phyloP scores from a whole-genome alignment of 2,329 filamentous ascomycete species.

The Rutstroemia sp. region DNA sequence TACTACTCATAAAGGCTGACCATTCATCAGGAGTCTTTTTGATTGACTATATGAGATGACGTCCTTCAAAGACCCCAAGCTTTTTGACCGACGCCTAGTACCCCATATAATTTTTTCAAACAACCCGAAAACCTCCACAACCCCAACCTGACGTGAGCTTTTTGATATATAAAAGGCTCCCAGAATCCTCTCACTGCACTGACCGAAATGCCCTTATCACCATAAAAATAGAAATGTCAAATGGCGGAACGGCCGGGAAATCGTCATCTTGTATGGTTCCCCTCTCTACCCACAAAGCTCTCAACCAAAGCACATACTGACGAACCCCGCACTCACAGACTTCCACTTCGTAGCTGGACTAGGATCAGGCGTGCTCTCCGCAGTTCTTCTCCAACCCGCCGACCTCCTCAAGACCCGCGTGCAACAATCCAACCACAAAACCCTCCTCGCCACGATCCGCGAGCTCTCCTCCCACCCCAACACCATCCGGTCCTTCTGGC shows the following conservation, averaged over 20 bases:
- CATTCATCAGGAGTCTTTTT: neutral
- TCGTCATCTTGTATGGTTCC: constrained; percentile 40
- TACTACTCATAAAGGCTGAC: too few species aligned
- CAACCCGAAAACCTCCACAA: neutral
- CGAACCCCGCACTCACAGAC: constrained; percentile 35
- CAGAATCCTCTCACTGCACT: neutral
- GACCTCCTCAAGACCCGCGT: constrained; percentile 95
- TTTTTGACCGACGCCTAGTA: neutral
- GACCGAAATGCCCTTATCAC: constrained; percentile 19
- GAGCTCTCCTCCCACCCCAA: constrained; percentile 60
- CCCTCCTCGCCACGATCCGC: constrained; percentile 61
- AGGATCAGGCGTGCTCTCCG: constrained; percentile 77
- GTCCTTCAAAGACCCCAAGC: neutral
- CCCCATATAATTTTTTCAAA: neutral
- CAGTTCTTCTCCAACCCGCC: constrained; percentile 85
- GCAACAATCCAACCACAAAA: constrained; percentile 71
- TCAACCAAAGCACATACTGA: neutral
- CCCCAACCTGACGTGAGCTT: constrained; percentile 5
- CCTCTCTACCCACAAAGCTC: neutral
- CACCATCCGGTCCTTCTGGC: constrained; percentile 70
- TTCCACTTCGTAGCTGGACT: constrained; percentile 89
- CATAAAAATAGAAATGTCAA: constrained; percentile 36
- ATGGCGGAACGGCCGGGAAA: constrained; percentile 40
- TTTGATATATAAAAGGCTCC: neutral
- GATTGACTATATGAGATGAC: constrained; percentile 1